These are phyloP conservation scores for Cicer cuneatum DNA, from an alignment of 306 rosid species.

Conservation along the genomic window DNA sequence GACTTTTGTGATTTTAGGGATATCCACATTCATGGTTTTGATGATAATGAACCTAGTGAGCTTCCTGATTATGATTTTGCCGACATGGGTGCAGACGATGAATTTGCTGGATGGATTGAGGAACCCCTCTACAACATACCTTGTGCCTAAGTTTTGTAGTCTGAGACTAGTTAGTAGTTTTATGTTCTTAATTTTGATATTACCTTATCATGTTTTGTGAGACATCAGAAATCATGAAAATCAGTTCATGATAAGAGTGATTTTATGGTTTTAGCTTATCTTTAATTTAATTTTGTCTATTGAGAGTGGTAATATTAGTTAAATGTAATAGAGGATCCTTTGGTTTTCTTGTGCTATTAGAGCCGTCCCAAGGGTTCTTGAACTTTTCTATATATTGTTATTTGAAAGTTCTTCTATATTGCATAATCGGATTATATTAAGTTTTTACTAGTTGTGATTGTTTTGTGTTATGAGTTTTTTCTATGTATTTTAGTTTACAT, in stretches of 20 bases:
- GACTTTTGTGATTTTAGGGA: conserved; percentile 57
- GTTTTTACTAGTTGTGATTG: too few relatives aligned
- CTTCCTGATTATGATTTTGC: conserved; percentile 80
- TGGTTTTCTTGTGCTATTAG: conserved; percentile 17
- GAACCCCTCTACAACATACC: conserved; percentile 62
- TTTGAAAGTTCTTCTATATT: neutral
- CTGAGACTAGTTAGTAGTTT: neutral
- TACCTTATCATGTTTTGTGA: neutral
- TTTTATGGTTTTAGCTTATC: neutral
- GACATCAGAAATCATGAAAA: neutral
- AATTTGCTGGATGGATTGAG: conserved; percentile 71
- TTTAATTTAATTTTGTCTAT: neutral
- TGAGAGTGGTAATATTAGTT: neutral
- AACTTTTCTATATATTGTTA: neutral
- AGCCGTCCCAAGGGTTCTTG: conserved; percentile 23
- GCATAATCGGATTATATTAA: neutral
- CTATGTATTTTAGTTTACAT: too few relatives aligned
- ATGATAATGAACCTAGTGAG: conserved; percentile 52
- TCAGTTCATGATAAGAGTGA: neutral
- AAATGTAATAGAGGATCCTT: neutral
- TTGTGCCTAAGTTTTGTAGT: conserved; percentile 68
- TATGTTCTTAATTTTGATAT: neutral
- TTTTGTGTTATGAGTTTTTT: too few relatives aligned
- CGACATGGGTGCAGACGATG: conserved; percentile 65
- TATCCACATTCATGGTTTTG: conserved; percentile 53